phyloP scores from a whole-genome alignment of 2,329 filamentous ascomycete species.

The Xylariaceae sp. region DNA sequence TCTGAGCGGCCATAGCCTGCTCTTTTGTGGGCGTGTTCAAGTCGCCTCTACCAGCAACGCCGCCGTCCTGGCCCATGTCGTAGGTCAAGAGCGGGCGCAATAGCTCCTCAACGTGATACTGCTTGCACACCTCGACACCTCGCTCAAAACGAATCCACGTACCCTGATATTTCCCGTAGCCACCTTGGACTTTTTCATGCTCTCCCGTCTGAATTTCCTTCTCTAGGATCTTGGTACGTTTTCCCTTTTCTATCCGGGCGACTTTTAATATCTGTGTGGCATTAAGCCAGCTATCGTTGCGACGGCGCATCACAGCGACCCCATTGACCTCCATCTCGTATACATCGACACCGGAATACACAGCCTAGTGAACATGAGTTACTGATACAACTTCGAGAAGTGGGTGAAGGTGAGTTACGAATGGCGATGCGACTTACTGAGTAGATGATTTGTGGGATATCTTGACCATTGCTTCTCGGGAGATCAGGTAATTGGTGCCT shows the following conservation, averaged over 20 bases:
- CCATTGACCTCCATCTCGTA: constrained; percentile 98
- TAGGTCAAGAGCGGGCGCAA: constrained; percentile 72
- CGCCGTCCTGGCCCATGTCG: constrained; percentile 73
- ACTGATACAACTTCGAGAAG: background rate
- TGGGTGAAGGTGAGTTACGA: background rate
- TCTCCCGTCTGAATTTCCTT: constrained; percentile 96
- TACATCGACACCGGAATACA: constrained; percentile 92
- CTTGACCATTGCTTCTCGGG: constrained; percentile 34
- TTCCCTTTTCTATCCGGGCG: constrained; percentile 93
- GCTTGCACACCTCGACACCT: constrained; percentile 84
- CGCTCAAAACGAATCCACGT: constrained; percentile 97
- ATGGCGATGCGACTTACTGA: constrained; percentile 41
- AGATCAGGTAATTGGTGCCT: constrained; percentile 42
- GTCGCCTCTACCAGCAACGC: constrained; percentile 64
- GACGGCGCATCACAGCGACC: constrained; percentile 90
- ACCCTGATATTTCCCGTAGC: constrained; percentile 97
- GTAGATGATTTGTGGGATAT: constrained; percentile 53
- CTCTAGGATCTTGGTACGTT: constrained; percentile 94
- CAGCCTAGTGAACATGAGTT: constrained; percentile 50
- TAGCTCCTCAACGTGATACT: constrained; percentile 72
- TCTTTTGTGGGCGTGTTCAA: constrained; percentile 97
- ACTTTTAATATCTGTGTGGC: constrained; percentile 98
- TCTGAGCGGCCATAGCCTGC: constrained; percentile 92
- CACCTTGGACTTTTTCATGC: constrained; percentile 97
- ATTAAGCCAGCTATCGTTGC: constrained; percentile 94